phyloP scores from a whole-genome alignment of 768 basidiomycete genomes.

The Royoungia palumana region DNA sequence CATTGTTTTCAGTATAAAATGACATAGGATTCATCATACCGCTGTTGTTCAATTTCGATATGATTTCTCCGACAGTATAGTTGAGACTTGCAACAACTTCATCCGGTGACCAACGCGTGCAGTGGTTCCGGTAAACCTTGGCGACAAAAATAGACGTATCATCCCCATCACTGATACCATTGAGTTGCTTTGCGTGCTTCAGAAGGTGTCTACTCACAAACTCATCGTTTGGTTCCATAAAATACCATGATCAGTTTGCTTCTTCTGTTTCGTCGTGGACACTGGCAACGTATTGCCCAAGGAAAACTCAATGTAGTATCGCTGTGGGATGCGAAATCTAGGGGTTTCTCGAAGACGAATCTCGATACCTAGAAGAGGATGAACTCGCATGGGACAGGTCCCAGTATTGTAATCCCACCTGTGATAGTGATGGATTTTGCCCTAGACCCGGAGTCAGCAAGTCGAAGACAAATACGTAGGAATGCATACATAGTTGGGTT shows the following conservation, averaged over 20 bases:
- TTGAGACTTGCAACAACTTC: not conserved
- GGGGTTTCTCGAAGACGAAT: not conserved
- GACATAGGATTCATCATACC: not conserved
- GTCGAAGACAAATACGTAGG: too few species aligned
- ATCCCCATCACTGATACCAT: not conserved
- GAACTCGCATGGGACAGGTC: too few species aligned
- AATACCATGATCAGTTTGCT: not conserved
- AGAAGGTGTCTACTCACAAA: not conserved
- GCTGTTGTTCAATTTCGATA: not conserved
- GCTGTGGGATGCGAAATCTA: not conserved
- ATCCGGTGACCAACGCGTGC: not conserved
- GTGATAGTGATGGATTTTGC: too few species aligned
- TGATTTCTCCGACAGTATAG: not conserved
- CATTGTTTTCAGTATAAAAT: not conserved
- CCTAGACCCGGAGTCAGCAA: too few species aligned
- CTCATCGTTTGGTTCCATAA: not conserved
- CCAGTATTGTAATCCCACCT: too few species aligned
- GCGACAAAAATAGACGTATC: not conserved
- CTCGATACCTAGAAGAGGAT: conserved; percentile 1
- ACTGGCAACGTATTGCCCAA: not conserved
- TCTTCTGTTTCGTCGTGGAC: not conserved
- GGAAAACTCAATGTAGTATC: not conserved
- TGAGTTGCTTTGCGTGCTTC: not conserved
- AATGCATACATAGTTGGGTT: too few species aligned
- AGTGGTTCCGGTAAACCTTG: not conserved